Conservation (phyloP, 2,329 filamentous ascomycete genomes). For the Trichoderma harzianum region DNA sequence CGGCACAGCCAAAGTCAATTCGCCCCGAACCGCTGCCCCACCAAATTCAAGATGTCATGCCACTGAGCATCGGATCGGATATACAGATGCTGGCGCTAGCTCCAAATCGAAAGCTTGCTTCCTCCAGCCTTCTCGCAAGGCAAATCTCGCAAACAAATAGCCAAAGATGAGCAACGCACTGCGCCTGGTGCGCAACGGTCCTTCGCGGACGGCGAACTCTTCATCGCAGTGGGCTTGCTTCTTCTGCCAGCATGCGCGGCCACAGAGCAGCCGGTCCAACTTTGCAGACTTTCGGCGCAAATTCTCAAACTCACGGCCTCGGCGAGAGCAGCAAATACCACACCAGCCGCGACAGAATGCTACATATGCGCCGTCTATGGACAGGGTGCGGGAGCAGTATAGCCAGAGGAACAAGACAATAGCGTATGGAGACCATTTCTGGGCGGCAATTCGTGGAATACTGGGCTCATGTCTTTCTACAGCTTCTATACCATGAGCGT, state of each 20-base stretch:
- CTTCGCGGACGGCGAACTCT: constrained; percentile 22
- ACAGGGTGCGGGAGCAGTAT: constrained; percentile 61
- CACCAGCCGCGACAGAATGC: constrained; percentile 28
- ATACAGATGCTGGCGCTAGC: constrained; percentile 2
- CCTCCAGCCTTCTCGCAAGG: background rate
- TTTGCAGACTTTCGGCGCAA: constrained; percentile 30
- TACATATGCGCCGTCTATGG: constrained; percentile 47
- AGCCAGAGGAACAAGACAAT: constrained; percentile 64
- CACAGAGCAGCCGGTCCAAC: constrained; percentile 24
- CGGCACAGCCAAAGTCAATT: background rate
- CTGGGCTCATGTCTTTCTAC: constrained; percentile 22
- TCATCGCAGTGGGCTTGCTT: constrained; percentile 36
- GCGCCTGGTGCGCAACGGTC: constrained; percentile 35
- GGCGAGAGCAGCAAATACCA: constrained; percentile 22
- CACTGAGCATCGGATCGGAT: background rate
- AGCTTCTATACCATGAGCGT: constrained; percentile 74
- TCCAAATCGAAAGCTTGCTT: background rate
- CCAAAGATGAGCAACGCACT: constrained; percentile 40
- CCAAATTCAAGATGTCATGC: constrained; percentile 14
- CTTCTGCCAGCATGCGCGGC: constrained; percentile 36
- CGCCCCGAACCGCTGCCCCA: constrained; percentile 16
- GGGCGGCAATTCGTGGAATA: constrained; percentile 10
- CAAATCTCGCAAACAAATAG: background rate
- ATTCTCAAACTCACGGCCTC: constrained; percentile 30
- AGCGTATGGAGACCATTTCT: constrained; percentile 30